A percentile compares a stretch with the other conserved stretches of the same genome.
These are phyloP conservation scores for Rhododendron vialii DNA, from an alignment of 148 eudicot genomes.

Conservation along the genomic window DNA sequence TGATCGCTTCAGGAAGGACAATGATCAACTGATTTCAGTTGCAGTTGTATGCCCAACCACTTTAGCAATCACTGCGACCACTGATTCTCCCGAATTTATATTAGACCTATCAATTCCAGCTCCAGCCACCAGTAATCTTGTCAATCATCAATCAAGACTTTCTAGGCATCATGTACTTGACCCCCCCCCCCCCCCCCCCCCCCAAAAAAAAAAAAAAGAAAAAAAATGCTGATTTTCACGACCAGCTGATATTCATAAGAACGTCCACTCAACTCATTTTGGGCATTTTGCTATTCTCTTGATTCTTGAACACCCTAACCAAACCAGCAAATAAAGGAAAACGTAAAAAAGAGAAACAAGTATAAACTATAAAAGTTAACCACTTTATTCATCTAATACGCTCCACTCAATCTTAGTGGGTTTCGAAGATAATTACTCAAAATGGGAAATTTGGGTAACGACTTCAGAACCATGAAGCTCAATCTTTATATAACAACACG, in stretches of 20 bases:
- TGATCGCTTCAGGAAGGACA: not conserved
- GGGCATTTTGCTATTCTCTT: not conserved
- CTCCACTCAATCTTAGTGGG: not conserved
- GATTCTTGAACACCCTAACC: not conserved
- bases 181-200: not conserved
- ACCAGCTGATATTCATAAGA: not conserved
- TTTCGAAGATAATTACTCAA: not conserved
- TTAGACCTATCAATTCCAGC: not conserved
- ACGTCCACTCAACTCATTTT: not conserved
- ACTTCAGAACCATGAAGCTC: not conserved
- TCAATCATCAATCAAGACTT: not conserved
- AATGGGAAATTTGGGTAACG: not conserved
- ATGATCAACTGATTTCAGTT: not conserved
- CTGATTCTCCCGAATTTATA: not conserved
- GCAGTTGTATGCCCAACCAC: not conserved
- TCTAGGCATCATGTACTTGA: not conserved
- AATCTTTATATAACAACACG: not conserved
- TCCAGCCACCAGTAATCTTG: not conserved
- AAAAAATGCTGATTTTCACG: too few species aligned
- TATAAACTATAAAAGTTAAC: not conserved
- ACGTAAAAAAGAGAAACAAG: not conserved
- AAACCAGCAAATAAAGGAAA: not conserved
- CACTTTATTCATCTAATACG: not conserved
- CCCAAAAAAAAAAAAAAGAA: too few species aligned
- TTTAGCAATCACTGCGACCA: not conserved